phyloP scores from a whole-genome alignment of 75 land plant species.

The Sequoia sempervirens region DNA sequence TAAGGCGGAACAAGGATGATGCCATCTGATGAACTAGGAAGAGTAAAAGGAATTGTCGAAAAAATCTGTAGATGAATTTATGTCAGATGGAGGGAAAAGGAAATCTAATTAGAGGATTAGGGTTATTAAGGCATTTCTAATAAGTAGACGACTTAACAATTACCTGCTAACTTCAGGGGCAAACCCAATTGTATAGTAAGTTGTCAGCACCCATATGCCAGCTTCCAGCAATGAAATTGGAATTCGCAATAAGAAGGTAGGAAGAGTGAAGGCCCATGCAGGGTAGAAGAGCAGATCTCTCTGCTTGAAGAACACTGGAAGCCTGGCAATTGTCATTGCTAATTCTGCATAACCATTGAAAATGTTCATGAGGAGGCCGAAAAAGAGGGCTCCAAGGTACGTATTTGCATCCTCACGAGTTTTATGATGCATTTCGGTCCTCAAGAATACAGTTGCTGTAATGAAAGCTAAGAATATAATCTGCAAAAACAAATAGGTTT shows the following conservation, averaged over 20 bases:
- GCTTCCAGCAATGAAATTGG: conserved; percentile 70
- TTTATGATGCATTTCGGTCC: conserved; percentile 51
- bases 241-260: conserved; percentile 48
- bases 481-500: conserved; percentile 17
- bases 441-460: conserved; percentile 56
- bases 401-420: conserved; percentile 39
- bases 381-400: conserved; percentile 69
- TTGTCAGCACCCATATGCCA: conserved; percentile 56
- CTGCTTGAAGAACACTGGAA: conserved; percentile 92
- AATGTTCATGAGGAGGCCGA: conserved; percentile 54
- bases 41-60: conserved; percentile 60
- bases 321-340: conserved; percentile 53
- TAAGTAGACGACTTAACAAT: neutral
- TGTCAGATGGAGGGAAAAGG: neutral
- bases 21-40: conserved; percentile 89
- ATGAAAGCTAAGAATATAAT: conserved; percentile 59
- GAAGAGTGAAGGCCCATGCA: conserved; percentile 74
- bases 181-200: conserved; percentile 86
- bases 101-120: neutral
- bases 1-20: conserved; percentile 64
- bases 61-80: conserved; percentile 48
- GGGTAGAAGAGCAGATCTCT: conserved; percentile 85
- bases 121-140: neutral
- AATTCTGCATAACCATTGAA: conserved; percentile 94
- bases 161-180: conserved; percentile 75